These are phyloP conservation scores for Candida hungchunana DNA, from an alignment of 805 yeast species.

Conservation along the genomic window DNA sequence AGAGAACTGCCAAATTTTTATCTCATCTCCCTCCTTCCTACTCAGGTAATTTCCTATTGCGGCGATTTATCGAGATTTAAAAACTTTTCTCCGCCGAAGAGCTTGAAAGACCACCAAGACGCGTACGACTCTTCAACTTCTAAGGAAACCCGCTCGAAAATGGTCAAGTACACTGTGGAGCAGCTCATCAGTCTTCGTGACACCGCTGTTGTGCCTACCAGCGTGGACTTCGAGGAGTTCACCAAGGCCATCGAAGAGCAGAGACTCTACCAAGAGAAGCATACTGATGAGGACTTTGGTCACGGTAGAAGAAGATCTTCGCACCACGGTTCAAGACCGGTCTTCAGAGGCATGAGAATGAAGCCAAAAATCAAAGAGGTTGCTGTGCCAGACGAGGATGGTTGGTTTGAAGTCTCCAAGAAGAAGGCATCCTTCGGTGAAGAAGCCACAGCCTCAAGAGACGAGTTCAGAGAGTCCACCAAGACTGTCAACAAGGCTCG, in stretches of 20 bases:
- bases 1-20: conserved; percentile 1
- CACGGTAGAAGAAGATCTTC: conserved; percentile 58
- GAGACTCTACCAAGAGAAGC: conserved; percentile 39
- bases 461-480: conserved; percentile 42
- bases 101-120: neutral
- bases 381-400: conserved; percentile 66
- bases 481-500: conserved; percentile 42
- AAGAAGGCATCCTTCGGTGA: conserved; percentile 37
- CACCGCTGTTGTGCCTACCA: conserved; percentile 54
- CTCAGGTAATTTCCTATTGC: neutral
- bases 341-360: conserved; percentile 49
- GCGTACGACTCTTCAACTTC: too few relatives aligned
- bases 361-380: conserved; percentile 23
- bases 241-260: conserved; percentile 63
- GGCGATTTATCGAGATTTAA: neutral
- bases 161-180: conserved; percentile 59
- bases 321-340: conserved; percentile 42
- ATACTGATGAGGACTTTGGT: conserved; percentile 16
- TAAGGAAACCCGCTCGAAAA: neutral
- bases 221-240: conserved; percentile 62
- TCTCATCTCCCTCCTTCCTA: conserved; percentile 2
- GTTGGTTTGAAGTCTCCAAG: conserved; percentile 66
- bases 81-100: neutral
- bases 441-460: conserved; percentile 44
- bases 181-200: conserved; percentile 57